Evolutionary conservation across 2,329 filamentous ascomycete species (phyloP).

Genomic region (Trichophyton rubrum): DNA sequence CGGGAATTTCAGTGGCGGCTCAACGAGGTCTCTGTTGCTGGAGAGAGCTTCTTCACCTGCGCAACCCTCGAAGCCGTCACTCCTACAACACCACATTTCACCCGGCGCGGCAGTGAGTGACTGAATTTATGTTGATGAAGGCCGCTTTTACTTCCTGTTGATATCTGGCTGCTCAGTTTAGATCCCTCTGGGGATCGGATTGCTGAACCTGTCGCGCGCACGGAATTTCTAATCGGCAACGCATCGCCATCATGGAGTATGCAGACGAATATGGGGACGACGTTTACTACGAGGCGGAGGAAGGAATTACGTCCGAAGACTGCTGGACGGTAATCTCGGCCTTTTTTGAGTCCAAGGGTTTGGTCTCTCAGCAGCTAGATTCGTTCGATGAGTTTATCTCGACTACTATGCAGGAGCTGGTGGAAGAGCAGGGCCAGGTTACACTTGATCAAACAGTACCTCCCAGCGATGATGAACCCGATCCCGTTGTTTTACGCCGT

Average conservation of each 20-base stretch:
- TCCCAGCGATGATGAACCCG: constrained; percentile 55
- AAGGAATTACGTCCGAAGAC: constrained; percentile 85
- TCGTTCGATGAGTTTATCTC: constrained; percentile 96
- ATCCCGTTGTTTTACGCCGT: constrained; percentile 71
- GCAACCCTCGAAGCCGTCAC: background rate
- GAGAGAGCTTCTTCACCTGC: background rate
- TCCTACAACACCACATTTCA: background rate
- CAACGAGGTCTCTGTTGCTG: background rate
- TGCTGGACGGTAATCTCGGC: constrained; percentile 97
- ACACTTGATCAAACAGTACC: constrained; percentile 90
- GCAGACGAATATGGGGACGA: constrained; percentile 56
- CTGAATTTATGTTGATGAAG: background rate
- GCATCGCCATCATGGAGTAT: constrained; percentile 36
- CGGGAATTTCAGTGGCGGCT: constrained; percentile 6
- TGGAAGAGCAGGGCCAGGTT: constrained; percentile 81
- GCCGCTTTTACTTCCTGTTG: background rate
- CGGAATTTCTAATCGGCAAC: background rate
- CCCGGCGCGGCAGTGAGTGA: background rate
- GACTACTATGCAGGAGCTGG: constrained; percentile 85
- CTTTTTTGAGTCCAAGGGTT: constrained; percentile 90
- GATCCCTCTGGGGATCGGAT: constrained; percentile 8
- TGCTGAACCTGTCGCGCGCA: constrained; percentile 5
- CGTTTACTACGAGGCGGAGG: constrained; percentile 54
- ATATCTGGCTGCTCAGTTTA: background rate
- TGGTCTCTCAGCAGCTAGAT: constrained; percentile 94